Evolutionary conservation across 768 basidiomycete genomes (phyloP).

Genomic region (Terana coerulea): DNA sequence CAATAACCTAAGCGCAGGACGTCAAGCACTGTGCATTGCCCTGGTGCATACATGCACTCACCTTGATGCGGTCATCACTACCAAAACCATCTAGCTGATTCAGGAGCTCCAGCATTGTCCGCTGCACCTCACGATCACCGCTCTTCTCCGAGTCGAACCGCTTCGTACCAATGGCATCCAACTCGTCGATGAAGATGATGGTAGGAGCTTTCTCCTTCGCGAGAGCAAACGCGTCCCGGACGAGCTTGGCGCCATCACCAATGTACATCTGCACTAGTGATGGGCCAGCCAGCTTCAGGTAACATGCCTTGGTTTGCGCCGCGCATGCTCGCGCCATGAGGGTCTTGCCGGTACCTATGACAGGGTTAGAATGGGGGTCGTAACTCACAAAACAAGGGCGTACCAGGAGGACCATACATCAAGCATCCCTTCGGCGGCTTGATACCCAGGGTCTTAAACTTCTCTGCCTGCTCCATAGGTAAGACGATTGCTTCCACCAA

Average conservation of each 20-base stretch:
- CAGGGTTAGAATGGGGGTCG: too few species aligned
- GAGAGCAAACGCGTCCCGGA: slow-evolving; percentile 96
- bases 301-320: slow-evolving; percentile 96
- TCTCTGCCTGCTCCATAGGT: slow-evolving; percentile 98
- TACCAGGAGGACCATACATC: slow-evolving; percentile 99
- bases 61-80: slow-evolving; percentile 97
- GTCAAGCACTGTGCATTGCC: background rate
- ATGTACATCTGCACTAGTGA: slow-evolving; percentile 99
- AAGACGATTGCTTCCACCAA: slow-evolving; percentile 96
- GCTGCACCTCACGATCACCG: slow-evolving; percentile 98
- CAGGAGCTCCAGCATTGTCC: slow-evolving; percentile 98
- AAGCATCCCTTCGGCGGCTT: slow-evolving; percentile 96
- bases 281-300: slow-evolving; percentile 95
- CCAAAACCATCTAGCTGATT: slow-evolving; percentile 99
- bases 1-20: slow-evolving; percentile 70
- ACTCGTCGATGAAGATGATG: slow-evolving; percentile 98
- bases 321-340: slow-evolving; percentile 97
- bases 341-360: slow-evolving; percentile 92
- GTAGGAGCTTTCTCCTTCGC: slow-evolving; percentile 98
- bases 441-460: slow-evolving; percentile 98
- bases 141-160: slow-evolving; percentile 99
- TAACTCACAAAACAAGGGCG: too few species aligned
- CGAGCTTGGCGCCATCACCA: slow-evolving; percentile 98
- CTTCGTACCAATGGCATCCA: slow-evolving; percentile 99
- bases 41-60: slow-evolving; percentile 25